Percentiles rank a stretch among this genome's conserved stretches.
Evolutionary conservation across 371 early-diverging fungal genomes (phyloP).

Genomic region (Apophysomyces ossiformis): DNA sequence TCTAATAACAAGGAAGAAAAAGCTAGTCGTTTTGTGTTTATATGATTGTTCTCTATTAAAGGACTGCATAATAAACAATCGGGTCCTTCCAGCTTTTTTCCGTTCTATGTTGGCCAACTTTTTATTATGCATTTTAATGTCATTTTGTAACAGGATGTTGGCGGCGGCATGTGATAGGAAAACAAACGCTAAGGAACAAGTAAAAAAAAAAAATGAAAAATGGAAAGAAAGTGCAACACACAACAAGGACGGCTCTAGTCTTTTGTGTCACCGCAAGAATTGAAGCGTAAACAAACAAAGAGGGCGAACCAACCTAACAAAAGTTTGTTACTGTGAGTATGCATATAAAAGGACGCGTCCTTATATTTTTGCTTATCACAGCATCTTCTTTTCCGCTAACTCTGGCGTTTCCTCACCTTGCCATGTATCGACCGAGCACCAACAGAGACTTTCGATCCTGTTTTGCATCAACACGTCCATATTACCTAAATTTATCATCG

Average conservation of each 20-base stretch:
- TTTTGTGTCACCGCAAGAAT: background rate
- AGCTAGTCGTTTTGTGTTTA: background rate
- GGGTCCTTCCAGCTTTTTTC: background rate
- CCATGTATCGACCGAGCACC: background rate
- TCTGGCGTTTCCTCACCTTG: too few species aligned
- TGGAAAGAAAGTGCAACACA: background rate
- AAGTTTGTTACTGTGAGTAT: background rate
- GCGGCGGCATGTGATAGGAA: slow-evolving; percentile 5
- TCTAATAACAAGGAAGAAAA: background rate
- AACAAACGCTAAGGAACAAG: background rate
- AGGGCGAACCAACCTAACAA: background rate
- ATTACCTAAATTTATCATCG: background rate
- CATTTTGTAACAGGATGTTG: background rate
- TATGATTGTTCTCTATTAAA: background rate
- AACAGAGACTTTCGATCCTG: slow-evolving; percentile 1
- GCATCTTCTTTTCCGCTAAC: background rate
- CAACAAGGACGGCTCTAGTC: background rate
- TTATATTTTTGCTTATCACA: background rate
- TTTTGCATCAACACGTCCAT: slow-evolving; percentile 5
- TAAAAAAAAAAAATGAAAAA: background rate
- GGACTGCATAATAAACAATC: background rate
- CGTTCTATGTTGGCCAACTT: background rate
- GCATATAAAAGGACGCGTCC: background rate
- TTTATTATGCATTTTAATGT: background rate
- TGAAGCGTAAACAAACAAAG: background rate